phyloP scores from a whole-genome alignment of 495 filamentous ascomycete genomes.

The Friedmanniomyces simplex region DNA sequence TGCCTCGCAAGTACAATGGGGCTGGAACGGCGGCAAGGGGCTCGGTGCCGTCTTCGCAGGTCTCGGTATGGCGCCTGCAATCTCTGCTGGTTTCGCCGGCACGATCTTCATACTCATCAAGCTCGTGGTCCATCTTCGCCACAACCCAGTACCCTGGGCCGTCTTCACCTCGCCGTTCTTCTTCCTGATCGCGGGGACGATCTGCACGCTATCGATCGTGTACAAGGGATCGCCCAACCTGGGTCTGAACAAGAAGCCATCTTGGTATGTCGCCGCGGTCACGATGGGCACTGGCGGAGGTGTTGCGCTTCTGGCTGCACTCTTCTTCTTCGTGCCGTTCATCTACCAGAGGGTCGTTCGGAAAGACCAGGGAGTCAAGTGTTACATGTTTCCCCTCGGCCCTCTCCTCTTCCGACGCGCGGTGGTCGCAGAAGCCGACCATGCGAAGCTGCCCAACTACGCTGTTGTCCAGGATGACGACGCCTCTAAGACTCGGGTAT shows the following conservation, averaged over 20 bases:
- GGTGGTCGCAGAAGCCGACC: background rate
- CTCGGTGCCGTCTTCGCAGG: constrained; percentile 50
- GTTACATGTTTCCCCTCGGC: constrained; percentile 39
- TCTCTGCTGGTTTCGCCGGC: constrained; percentile 48
- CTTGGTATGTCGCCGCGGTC: constrained; percentile 45
- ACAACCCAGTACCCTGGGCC: constrained; percentile 35
- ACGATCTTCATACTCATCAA: constrained; percentile 56
- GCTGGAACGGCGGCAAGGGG: constrained; percentile 37
- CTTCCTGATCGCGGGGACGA: constrained; percentile 37
- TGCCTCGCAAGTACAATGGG: constrained; percentile 42
- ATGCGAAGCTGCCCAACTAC: constrained; percentile 37
- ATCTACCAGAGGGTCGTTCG: constrained; percentile 39
- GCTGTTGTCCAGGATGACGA: constrained; percentile 41
- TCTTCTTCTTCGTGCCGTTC: constrained; percentile 48
- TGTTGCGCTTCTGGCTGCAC: constrained; percentile 49
- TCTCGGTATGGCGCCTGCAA: constrained; percentile 52
- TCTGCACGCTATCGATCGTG: constrained; percentile 42
- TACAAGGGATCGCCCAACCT: constrained; percentile 54
- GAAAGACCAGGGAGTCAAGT: constrained; percentile 43
- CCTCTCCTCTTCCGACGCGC: background rate
- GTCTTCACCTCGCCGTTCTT: constrained; percentile 51
- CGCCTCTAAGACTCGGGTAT: background rate
- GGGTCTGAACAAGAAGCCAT: constrained; percentile 44
- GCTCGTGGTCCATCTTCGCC: constrained; percentile 49
- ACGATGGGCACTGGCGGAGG: constrained; percentile 41